Evolutionary conservation across 2,329 filamentous ascomycete genomes (phyloP), one percentile per base, ranked within the genome.

Genomic region (Chaetomium olivaceum): DNA sequence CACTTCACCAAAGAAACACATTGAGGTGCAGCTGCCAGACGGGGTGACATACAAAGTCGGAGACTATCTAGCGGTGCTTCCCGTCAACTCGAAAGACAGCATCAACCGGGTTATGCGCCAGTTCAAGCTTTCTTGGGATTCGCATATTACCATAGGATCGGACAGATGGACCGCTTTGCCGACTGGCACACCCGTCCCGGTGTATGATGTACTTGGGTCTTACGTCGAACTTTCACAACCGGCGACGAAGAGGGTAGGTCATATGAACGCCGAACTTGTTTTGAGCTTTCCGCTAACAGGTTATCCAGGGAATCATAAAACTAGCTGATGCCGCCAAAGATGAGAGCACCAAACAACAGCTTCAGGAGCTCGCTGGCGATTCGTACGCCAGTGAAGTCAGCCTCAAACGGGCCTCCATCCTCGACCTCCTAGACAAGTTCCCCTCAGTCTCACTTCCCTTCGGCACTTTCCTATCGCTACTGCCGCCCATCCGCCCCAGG

Each of bases 401-500:
- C 16, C 74, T 78, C n/a, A 89, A 88, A 71, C 83, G 85, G 11
- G 78, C 87, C 23, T 89, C 87, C 0, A 78, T 90, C 0, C 80
- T 94, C 7, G 89, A 93, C 67, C 80, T 94, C 1, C 82, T 94
- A 1, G 87, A 91, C 72, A 80, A 83, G 12, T 89, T 87, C 73
- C 81, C 84, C 0, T 77, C 80, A 0, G 80, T 91, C 36, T 77
- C 83, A 2, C 76, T 94, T 0, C 82, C 90, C 0, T 83, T 95
- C 27, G 83, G 83, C 3, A 78, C 85, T 21, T 94, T 90, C 78
- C 81, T 95, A 8, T 81, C 83, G 39, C 89, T 92, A 82, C 83
- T 93, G 0, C 89, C 90, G 1, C 89, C 91, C 0, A 91, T 95
- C 87, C 87, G 90, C 31, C 83, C 91, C 48, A 85, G 90, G n/a